Evolutionary conservation across 2,329 filamentous ascomycete species (phyloP), one percentile per base, ranked within the genome.

Genomic region (Orbilia brochopaga): DNA sequence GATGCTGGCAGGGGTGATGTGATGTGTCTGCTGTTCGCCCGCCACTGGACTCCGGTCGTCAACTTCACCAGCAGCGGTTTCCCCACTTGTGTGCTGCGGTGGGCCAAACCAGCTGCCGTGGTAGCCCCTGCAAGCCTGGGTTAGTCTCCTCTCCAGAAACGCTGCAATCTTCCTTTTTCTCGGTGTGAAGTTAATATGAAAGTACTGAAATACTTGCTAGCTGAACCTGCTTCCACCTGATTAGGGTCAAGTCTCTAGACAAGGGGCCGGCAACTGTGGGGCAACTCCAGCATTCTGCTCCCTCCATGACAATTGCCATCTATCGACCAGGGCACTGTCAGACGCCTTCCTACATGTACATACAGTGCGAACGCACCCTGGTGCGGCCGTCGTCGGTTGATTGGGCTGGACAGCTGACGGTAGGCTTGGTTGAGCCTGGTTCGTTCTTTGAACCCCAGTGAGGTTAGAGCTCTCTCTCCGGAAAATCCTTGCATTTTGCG

Each of bases 401-500:
- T 69, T 58, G 65, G 65, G 62, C n/a, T 69, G 65, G 53, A 69
- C 65, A 69, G 65, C 65, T 69, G 65, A 69, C 58, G 65, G 48
- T 17, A 42, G 37, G 37, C 37, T 15, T 62, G 64, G 65, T 63
- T 27, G 62, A 56, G 54, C 56, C 65, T 54, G 58, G 65, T 54
- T 69, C 58, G 65, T 69, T 58, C 58, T 53, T 57, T 63, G 57
- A 69, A 52, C 50, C 65, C 58, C 55, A 69, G 65, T 32, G 53
- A 21, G 58, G 65, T 69, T 69, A 69, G 65, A 69, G 58, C 65
- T 69, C 37, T 42, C 37, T 42, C 65, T 69, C 65, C 65, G 65
- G 65, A 69, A 69, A 62, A 69, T 69, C 65, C 65, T 54, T 69
- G 62, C 65, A 58, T 69, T 42, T 69, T 69, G 58, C 65, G 65